Base-by-base conservation (phyloP, 768 basidiomycete species). In the Baorangia bicolor region DNA sequence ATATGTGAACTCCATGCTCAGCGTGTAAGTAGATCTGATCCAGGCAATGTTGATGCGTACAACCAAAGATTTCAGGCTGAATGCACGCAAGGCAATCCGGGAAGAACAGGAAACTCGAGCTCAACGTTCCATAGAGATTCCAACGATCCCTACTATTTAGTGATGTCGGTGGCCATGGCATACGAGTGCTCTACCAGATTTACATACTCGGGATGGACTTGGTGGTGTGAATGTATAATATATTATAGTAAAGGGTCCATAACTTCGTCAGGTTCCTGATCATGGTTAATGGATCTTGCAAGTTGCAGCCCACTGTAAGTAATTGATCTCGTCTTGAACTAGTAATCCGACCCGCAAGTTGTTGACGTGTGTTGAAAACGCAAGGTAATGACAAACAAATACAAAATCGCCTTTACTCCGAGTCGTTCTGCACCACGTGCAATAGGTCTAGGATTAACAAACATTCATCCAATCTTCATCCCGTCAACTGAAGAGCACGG, bases 1-100 rank as follows among this genome's bases (percentile, higher is more conserved):
- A 27, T 68, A 63, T 16, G 13, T 42, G 25, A 70, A 68, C 28
- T 70, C 63, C n/a, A 63, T 65, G 59, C 39, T 69, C 10, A 42
- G 61, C 13, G 63, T 68, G 67, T 68, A 44, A 57, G 67, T 28
- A 7, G 28, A 21, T 31, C 20, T n/a, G 10, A 31, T 46, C 20
- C n/a, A 23, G 11, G 12, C 2, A 6, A 18, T 4, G 18, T 20
- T 6, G 23, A 43, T 18, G 39, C 12, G 6, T 12, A 16, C 49
- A n/a, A 58, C 27, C 0, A 8, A 34, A 4, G 1, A 13, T 41
- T 18, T 7, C 25, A 65, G 64, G 31, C 14, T 65, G 42, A 65
- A 65, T 38, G 49, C 60, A 0, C 55, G 64, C 25, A 53, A 57
- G 47, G 8, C 39, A 12, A 64, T 64, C 23, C 67, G 64, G 10